Evolutionary conservation across 306 rosid species (phyloP).

Genomic region (Ammopiptanthus mongolicus): DNA sequence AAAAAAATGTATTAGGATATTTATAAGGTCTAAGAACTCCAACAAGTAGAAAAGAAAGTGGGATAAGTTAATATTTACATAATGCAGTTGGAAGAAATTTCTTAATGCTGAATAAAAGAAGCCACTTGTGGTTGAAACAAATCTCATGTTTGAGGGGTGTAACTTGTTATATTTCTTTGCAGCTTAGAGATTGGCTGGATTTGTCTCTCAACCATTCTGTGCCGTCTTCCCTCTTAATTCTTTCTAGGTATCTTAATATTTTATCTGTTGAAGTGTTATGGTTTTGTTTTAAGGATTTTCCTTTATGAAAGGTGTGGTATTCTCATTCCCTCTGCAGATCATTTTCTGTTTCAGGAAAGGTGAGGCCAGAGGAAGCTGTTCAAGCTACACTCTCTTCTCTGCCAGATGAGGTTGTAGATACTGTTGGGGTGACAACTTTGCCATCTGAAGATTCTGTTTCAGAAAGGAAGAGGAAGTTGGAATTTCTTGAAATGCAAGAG

Average conservation of each 20-base stretch:
- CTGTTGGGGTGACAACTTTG: constrained; percentile 64
- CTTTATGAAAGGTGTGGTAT: not conserved
- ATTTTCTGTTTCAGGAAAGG: constrained; percentile 66
- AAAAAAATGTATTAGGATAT: not conserved
- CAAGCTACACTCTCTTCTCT: constrained; percentile 76
- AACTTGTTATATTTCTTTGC: constrained; percentile 19
- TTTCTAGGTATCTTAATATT: constrained; percentile 62
- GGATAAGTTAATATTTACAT: not conserved
- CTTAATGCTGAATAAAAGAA: not conserved
- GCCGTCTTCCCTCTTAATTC: constrained; percentile 84
- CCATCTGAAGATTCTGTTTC: constrained; percentile 84
- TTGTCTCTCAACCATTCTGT: constrained; percentile 79
- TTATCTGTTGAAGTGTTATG: not conserved
- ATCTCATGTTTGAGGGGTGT: not conserved
- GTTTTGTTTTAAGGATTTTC: not conserved
- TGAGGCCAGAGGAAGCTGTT: constrained; percentile 73
- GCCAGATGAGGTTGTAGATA: constrained; percentile 89
- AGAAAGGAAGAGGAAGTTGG: constrained; percentile 79
- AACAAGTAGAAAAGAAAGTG: not conserved
- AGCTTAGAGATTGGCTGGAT: constrained; percentile 90
- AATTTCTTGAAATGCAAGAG: constrained; percentile 82
- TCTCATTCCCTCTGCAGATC: constrained; percentile 47
- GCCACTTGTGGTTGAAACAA: constrained; percentile 7
- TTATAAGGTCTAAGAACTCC: not conserved
- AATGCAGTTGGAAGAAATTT: not conserved